Percentiles rank a stretch among this genome's conserved stretches.
Conservation (phyloP, 2,329 filamentous ascomycete species). For the Aspergillaceae sp. region DNA sequence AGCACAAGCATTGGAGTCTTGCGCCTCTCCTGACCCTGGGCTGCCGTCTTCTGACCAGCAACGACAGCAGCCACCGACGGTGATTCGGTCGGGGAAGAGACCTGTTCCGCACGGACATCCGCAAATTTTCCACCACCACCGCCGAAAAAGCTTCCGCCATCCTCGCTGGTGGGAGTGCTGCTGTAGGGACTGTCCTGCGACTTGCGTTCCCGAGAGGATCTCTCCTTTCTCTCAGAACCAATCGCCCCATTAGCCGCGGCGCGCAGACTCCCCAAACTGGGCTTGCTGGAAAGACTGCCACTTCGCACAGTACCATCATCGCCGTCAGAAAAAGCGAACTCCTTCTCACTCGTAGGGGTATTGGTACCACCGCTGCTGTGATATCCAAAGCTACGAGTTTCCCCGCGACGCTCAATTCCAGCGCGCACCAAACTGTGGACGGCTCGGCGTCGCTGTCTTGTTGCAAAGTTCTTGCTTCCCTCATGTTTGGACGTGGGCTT, state of each 20-base stretch:
- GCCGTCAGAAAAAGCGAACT: slow-evolving; percentile 61
- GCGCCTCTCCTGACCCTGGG: slow-evolving; percentile 54
- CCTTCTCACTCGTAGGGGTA: slow-evolving; percentile 80
- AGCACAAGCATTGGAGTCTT: slow-evolving; percentile 81
- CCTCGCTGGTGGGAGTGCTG: slow-evolving; percentile 57
- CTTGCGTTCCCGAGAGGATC: slow-evolving; percentile 47
- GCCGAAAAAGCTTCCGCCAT: slow-evolving; percentile 39
- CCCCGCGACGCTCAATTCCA: slow-evolving; percentile 70
- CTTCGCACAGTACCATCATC: slow-evolving; percentile 69
- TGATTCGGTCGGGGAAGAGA: slow-evolving; percentile 21
- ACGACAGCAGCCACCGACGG: slow-evolving; percentile 34
- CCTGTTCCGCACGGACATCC: slow-evolving; percentile 37
- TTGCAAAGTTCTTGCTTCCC: slow-evolving; percentile 93
- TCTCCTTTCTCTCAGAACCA: slow-evolving; percentile 76
- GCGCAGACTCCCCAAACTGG: slow-evolving; percentile 64
- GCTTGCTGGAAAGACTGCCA: slow-evolving; percentile 70
- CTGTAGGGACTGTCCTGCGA: slow-evolving; percentile 46
- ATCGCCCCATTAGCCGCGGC: slow-evolving; percentile 76
- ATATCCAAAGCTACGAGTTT: slow-evolving; percentile 60
- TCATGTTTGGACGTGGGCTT: slow-evolving; percentile 90
- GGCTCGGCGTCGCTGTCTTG: slow-evolving; percentile 83
- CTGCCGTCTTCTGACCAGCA: slow-evolving; percentile 48
- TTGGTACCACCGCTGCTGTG: slow-evolving; percentile 61
- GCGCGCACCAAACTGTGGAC: slow-evolving; percentile 87
- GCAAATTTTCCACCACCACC: slow-evolving; percentile 45